Conservation (phyloP, 352 stramenopile genomes). For the Sclerospora graminicola region DNA sequence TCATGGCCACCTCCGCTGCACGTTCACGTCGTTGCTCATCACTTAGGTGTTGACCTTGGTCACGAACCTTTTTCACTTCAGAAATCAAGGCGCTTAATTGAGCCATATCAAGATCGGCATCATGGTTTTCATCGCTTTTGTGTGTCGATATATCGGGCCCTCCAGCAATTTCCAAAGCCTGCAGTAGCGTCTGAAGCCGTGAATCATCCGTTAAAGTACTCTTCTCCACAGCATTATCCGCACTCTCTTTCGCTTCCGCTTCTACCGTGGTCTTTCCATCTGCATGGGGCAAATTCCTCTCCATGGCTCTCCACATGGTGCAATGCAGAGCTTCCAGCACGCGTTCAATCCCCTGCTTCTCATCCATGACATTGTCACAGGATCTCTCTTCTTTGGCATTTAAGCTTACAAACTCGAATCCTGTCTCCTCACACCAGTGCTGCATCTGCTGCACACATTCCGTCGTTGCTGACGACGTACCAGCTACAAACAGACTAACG, state of each 20-base stretch:
- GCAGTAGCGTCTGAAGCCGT: conserved; percentile 33
- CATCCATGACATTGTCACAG: conserved; percentile 11
- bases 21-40: conserved; percentile 59
- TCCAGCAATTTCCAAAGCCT: conserved; percentile 30
- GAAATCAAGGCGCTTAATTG: conserved; percentile 55
- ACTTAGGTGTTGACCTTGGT: conserved; percentile 33
- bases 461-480: conserved; percentile 14
- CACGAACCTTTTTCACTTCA: conserved; percentile 54
- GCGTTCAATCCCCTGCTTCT: conserved; percentile 50
- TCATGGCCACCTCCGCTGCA: conserved; percentile 65
- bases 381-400: not conserved
- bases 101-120: conserved; percentile 42
- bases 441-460: conserved; percentile 26
- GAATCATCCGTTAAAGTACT: conserved; percentile 18
- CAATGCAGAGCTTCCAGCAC: conserved; percentile 68
- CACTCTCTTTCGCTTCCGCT: conserved; percentile 1
- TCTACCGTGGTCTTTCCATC: not conserved
- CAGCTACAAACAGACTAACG: conserved; percentile 46
- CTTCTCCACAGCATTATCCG: not conserved
- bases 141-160: conserved; percentile 2
- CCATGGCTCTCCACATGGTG: conserved; percentile 75
- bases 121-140: not conserved
- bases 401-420: conserved; percentile 52
- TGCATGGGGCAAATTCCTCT: conserved; percentile 21
- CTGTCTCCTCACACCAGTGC: conserved; percentile 45